Conservation (phyloP, 768 basidiomycete species). For the Leccinum arenicola region DNA sequence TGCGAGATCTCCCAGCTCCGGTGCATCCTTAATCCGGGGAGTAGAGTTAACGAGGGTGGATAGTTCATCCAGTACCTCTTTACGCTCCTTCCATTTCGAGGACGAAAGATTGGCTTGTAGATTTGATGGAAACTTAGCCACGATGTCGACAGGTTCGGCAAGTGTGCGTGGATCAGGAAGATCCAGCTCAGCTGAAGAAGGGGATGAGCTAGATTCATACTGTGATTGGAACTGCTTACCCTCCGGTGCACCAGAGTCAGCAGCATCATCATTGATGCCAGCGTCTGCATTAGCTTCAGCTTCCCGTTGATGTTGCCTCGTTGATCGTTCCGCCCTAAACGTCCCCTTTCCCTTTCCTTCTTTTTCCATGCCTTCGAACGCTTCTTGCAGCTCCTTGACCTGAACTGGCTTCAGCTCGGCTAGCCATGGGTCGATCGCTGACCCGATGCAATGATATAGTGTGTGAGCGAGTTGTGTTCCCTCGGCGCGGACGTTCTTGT, state of each 20-base stretch:
- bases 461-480: slow-evolving; percentile 72
- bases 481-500: slow-evolving; percentile 94
- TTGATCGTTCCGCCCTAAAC: slow-evolving; percentile 75
- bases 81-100: slow-evolving; percentile 97
- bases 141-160: slow-evolving; percentile 78
- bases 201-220: neutral
- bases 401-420: slow-evolving; percentile 95
- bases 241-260: slow-evolving; percentile 49
- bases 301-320: slow-evolving; percentile 74
- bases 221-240: slow-evolving; percentile 35
- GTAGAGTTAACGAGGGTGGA: slow-evolving; percentile 63
- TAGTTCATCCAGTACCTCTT: slow-evolving; percentile 86
- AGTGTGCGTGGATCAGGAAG: slow-evolving; percentile 75
- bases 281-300: slow-evolving; percentile 44
- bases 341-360: slow-evolving; percentile 84
- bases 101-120: slow-evolving; percentile 77
- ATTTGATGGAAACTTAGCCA: slow-evolving; percentile 69
- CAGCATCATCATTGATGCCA: slow-evolving; percentile 34
- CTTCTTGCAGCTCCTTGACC: slow-evolving; percentile 91
- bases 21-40: slow-evolving; percentile 75
- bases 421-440: slow-evolving; percentile 80
- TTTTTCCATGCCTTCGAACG: slow-evolving; percentile 80
- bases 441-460: slow-evolving; percentile 85
- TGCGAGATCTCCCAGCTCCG: slow-evolving; percentile 73
- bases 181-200: slow-evolving; percentile 40